Percentiles rank a stretch among this genome's conserved stretches.
These are phyloP conservation scores for Kalaharituber pfeilii DNA, from an alignment of 2,329 filamentous ascomycete species.

Conservation along the genomic window DNA sequence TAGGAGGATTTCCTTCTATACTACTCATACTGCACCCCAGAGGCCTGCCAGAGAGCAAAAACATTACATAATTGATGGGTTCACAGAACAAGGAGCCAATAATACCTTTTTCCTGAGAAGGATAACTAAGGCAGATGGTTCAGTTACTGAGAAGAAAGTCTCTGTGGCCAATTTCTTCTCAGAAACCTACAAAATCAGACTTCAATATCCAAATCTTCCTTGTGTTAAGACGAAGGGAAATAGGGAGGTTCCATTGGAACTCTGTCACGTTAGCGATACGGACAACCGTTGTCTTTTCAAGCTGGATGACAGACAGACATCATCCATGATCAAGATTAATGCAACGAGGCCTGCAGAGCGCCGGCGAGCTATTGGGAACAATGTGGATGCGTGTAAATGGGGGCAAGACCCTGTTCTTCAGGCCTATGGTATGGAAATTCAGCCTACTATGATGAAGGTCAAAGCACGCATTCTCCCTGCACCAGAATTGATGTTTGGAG, in stretches of 20 bases:
- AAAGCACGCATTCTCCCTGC: slow-evolving; percentile 53
- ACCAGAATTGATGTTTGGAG: slow-evolving; percentile 52
- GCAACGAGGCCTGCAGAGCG: slow-evolving; percentile 57
- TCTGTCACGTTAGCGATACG: slow-evolving; percentile 22
- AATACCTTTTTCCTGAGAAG: slow-evolving; percentile 40
- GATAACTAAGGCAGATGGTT: slow-evolving; percentile 36
- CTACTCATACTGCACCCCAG: slow-evolving; percentile 35
- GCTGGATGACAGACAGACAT: slow-evolving; percentile 45
- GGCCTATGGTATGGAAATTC: slow-evolving; percentile 58
- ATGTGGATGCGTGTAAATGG: slow-evolving; percentile 52
- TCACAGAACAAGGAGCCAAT: slow-evolving; percentile 36
- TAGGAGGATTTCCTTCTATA: slow-evolving; percentile 38
- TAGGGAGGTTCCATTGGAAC: slow-evolving; percentile 44
- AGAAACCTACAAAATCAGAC: slow-evolving; percentile 36
- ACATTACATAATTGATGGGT: slow-evolving; percentile 36
- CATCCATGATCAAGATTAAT: slow-evolving; percentile 82
- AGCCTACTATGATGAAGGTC: slow-evolving; percentile 42
- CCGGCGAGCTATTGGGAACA: slow-evolving; percentile 47
- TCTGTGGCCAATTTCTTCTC: slow-evolving; percentile 40
- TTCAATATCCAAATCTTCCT: slow-evolving; percentile 36
- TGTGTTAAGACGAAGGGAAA: slow-evolving; percentile 39
- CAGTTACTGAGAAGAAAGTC: slow-evolving; percentile 34
- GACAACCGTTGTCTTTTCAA: slow-evolving; percentile 48
- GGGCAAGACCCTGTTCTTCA: slow-evolving; percentile 48
- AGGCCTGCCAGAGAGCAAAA: slow-evolving; percentile 31